Evolutionary conservation across 768 basidiomycete genomes (phyloP).

Genomic region (Pleurotus salmoneostramineus): DNA sequence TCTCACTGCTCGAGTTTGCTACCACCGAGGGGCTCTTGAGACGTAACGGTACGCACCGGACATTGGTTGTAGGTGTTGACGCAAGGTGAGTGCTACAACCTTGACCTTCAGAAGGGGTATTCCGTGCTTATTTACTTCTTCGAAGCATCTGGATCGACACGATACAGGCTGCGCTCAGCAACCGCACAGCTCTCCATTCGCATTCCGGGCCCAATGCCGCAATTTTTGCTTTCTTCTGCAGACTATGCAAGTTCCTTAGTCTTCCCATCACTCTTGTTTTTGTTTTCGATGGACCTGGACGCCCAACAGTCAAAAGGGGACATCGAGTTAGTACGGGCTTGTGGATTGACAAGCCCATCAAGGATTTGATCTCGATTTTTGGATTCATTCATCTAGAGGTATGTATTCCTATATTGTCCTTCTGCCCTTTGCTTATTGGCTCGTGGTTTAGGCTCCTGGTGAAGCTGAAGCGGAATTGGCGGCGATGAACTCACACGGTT

Average conservation of each 20-base stretch:
- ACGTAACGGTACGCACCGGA: too few relatives aligned
- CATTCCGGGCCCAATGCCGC: slow-evolving; percentile 38
- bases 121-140: too few relatives aligned
- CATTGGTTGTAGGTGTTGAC: too few relatives aligned
- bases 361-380: slow-evolving; percentile 33
- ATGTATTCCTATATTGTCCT: not conserved
- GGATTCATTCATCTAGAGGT: slow-evolving; percentile 32
- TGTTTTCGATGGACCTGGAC: slow-evolving; percentile 45
- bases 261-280: slow-evolving; percentile 37
- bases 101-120: too few relatives aligned
- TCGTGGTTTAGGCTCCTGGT: slow-evolving; percentile 7
- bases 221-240: slow-evolving; percentile 39
- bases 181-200: not conserved
- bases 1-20: too few relatives aligned
- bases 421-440: not conserved
- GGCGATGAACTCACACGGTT: not conserved
- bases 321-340: slow-evolving; percentile 25
- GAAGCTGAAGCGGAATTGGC: slow-evolving; percentile 12
- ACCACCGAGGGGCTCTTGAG: too few relatives aligned
- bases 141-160: not conserved
- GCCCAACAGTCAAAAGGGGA: slow-evolving; percentile 37
- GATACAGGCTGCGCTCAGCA: not conserved
- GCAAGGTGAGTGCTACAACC: too few relatives aligned
- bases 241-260: slow-evolving; percentile 30
- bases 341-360: slow-evolving; percentile 19